phyloP scores from a whole-genome alignment of 2,329 filamentous ascomycete species.

The Lasiodiplodia sp. region DNA sequence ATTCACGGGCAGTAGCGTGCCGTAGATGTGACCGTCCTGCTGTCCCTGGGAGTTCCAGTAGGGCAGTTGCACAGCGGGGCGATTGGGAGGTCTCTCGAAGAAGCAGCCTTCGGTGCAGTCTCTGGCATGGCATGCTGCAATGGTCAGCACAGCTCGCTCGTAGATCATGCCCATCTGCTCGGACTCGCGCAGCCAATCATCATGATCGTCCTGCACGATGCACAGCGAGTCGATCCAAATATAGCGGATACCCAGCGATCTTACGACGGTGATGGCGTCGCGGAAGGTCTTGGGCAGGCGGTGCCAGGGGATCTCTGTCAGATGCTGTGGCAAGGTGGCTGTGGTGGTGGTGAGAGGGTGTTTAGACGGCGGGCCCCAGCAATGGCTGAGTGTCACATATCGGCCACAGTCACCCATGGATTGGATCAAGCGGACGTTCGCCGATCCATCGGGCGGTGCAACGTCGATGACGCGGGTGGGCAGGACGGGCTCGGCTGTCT shows the following conservation, averaged over 20 bases:
- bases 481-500: conserved; percentile 32
- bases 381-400: conserved; percentile 34
- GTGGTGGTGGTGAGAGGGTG: conserved; percentile 37
- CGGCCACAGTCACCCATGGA: conserved; percentile 27
- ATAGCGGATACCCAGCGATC: conserved; percentile 28
- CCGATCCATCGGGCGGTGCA: conserved; percentile 29
- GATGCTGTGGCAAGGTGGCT: conserved; percentile 31
- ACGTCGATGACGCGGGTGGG: conserved; percentile 37
- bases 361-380: conserved; percentile 35
- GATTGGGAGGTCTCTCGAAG: not conserved
- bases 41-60: conserved; percentile 31
- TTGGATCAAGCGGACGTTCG: conserved; percentile 34
- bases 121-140: conserved; percentile 20
- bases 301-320: conserved; percentile 34
- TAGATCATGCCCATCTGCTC: conserved; percentile 30
- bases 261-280: conserved; percentile 30
- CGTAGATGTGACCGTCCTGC: conserved; percentile 32
- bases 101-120: conserved; percentile 28
- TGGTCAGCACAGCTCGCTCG: conserved; percentile 22
- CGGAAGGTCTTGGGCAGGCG: conserved; percentile 30
- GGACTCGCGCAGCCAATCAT: conserved; percentile 29
- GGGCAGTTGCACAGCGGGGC: conserved; percentile 32
- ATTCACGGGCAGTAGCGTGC: conserved; percentile 32
- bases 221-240: conserved; percentile 36
- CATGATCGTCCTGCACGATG: conserved; percentile 32